Conservation (phyloP, 202 grass and related monocot species). For the Brachypodium distachyon region DNA sequence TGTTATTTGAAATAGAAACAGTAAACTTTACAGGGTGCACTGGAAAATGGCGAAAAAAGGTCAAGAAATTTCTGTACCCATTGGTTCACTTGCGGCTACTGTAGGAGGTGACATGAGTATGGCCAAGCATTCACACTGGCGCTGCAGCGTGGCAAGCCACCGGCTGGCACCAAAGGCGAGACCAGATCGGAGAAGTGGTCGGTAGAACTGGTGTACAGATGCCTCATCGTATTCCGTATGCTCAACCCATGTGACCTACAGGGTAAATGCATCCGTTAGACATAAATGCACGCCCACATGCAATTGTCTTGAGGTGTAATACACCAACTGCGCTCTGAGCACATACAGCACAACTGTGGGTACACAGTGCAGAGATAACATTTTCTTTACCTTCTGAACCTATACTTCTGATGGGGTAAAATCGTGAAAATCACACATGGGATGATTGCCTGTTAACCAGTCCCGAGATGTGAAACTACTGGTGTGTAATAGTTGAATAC, state of each 20-base stretch:
- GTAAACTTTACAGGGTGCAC: neutral
- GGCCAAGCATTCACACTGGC: constrained; percentile 84
- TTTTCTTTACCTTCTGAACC: neutral
- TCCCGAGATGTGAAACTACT: neutral
- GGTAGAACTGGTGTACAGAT: constrained; percentile 80
- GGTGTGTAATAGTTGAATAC: neutral
- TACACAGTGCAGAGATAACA: constrained; percentile 12
- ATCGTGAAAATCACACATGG: neutral
- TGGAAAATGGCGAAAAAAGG: constrained; percentile 12
- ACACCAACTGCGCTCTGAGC: constrained; percentile 33
- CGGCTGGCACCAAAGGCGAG: constrained; percentile 70
- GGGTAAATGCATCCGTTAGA: constrained; percentile 61
- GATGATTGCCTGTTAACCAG: neutral
- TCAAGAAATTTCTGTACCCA: constrained; percentile 30
- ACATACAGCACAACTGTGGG: constrained; percentile 15
- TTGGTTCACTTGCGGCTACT: constrained; percentile 30
- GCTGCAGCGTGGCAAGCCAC: constrained; percentile 87
- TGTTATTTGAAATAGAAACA: neutral
- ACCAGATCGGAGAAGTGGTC: constrained; percentile 67
- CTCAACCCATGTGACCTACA: constrained; percentile 98
- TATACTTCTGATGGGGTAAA: neutral
- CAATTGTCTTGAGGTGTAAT: constrained; percentile 36
- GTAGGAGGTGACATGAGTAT: constrained; percentile 68
- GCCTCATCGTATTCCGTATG: constrained; percentile 91
- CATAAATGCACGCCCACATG: constrained; percentile 78